Evolutionary conservation across 352 stramenopile genomes (phyloP).

Genomic region (Globisporangium viniferum): DNA sequence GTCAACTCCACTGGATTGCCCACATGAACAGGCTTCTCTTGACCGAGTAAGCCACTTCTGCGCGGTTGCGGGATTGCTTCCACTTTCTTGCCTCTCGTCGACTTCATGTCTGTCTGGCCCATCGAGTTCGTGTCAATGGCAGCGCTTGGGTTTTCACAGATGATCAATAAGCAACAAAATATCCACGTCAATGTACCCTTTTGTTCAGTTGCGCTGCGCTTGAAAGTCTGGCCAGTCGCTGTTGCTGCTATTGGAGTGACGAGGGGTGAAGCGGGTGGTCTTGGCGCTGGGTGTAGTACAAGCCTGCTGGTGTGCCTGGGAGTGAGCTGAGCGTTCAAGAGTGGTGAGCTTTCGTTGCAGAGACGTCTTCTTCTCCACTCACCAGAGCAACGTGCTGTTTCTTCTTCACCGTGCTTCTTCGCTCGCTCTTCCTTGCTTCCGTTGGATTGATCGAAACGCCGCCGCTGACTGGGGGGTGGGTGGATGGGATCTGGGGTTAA

Average conservation of each 20-base stretch:
- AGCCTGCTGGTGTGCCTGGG: background rate
- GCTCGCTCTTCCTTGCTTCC: conserved; percentile 11
- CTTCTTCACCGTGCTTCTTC: conserved; percentile 6
- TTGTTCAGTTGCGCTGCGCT: background rate
- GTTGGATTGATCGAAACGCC: conserved; percentile 7
- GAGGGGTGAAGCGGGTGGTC: background rate
- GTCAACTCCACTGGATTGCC: conserved; percentile 48
- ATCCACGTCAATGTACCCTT: conserved; percentile 10
- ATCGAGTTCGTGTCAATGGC: conserved; percentile 11
- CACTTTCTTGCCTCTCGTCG: conserved; percentile 28
- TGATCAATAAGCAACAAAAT: conserved; percentile 8
- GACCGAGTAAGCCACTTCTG: conserved; percentile 14
- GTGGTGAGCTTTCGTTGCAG: background rate
- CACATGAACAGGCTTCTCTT: conserved; percentile 38
- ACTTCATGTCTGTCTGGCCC: conserved; percentile 31
- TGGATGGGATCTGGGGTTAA: background rate
- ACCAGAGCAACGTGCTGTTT: conserved; percentile 1
- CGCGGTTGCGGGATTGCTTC: conserved; percentile 5
- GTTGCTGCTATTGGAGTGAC: background rate
- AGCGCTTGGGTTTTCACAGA: conserved; percentile 1
- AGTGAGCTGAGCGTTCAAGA: background rate
- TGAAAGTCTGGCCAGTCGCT: background rate
- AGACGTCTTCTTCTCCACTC: background rate
- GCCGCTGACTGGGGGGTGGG: background rate
- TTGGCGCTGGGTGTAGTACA: background rate